Evolutionary conservation across 1,284 basidiomycete genomes (phyloP), one percentile per base, ranked within the genome.

Genomic region (Moesziomyces sp.): DNA sequence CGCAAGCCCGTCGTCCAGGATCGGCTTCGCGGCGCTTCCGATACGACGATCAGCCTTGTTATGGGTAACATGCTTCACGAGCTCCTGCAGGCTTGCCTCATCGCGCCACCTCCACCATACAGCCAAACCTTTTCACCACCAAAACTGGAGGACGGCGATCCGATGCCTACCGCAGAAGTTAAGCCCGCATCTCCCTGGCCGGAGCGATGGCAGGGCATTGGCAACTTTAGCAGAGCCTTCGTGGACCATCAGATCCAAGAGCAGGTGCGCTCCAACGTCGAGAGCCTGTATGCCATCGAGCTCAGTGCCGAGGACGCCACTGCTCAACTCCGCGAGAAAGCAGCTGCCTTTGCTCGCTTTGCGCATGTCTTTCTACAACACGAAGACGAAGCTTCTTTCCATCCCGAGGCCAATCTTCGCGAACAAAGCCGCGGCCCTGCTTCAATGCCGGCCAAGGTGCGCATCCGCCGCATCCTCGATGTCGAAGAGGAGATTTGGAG

Each of bases 401-500:
- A 72, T 52, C 51, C 58, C 5, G 72, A 75, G 16, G 77, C 77
- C 2, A 60, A 54, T 0, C 38, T 68, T n/a, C 52, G 55, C 24
- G 71, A 74, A n/a, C 55, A 58, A 1, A 21, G 52, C 26, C 48
- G 60, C 2, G 28, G 56, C 1, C 10, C 58, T 5, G 43, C 42
- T 5, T 51, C 55, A 13, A 8, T 52, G 1, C 53, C 43, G 11
- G 46, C 69, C 8, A 58, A 62, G 24, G 48, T 79, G 11, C 52
- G 66, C 10, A 50, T 79, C 16, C 70, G 61, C 23, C 74, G 76
- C 5, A 68, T 83, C 33, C 71, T 79, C 14, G 94, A 94, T 62
- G 88, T 97, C 44, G 97, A 99, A 86, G 96, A 99, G 84, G 95
- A 98, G 76, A 96, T 99, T 66, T 97, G 93, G 92, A 95, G 93